Evolutionary conservation across 2,329 filamentous ascomycete genomes (phyloP), one percentile per base, ranked within the genome.

Genomic region (Epicoccum nigrum): DNA sequence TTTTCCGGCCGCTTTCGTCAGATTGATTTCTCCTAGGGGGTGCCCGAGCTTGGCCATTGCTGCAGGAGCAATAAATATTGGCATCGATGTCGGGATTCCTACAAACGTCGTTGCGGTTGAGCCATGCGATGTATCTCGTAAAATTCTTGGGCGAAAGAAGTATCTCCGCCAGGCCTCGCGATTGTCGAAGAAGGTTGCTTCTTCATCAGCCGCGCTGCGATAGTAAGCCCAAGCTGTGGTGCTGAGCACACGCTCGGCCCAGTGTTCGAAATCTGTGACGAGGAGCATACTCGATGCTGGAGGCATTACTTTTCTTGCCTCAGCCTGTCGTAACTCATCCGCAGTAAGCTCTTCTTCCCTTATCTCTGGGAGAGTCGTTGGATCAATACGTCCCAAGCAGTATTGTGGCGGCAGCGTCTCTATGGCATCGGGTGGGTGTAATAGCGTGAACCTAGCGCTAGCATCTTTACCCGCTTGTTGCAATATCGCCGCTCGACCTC

Each of bases 141-240:
- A 5, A 7, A 46, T 40, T 12, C 44, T 33, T 7, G 44, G 44
- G 7, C 44, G 34, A 11, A 46, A 46, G 20, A 46, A 46, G 20
- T 46, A 46, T 20, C 44, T 31, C 6, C 35, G 35, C 44, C 44
- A 46, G n/a, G 44, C 44, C 17, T 46, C 34, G 11, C 44, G 44
- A 9, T 46, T 46, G 15, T 46, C 35, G 7, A 40, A 27, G 15
- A 46, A 46, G 1, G 44, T 46, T 2, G 44, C 44, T 31, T 46
- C 44, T 20, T 46, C 44, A 16, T 46, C 44, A 33, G 44, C 21
- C 15, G 44, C 44, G 20, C 44, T 46, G 8, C 44, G 44, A 16
- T 46, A 46, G 28, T 46, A 46, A 1, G 44, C 44, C 44, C 44
- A 46, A n/a, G 44, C 44, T 11, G 44, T 46, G 17, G 44, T 40